Percentiles rank a stretch among this genome's conserved stretches.
Conservation (phyloP, 495 filamentous ascomycete species). For the Filosporella fistucella region DNA sequence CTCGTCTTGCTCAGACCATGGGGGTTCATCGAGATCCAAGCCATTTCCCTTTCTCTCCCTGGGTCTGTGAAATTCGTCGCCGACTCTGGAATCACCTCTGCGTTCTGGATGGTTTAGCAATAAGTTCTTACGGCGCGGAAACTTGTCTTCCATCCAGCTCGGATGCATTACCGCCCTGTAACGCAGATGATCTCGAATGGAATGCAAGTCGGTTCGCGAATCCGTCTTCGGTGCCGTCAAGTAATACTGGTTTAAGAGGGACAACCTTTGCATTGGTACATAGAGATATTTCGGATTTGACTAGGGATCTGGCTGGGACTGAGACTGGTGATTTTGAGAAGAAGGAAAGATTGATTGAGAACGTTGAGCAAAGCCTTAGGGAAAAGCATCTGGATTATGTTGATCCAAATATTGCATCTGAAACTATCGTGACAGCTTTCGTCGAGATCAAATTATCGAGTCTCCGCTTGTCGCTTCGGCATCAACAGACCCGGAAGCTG, state of each 20-base stretch:
- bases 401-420: background rate
- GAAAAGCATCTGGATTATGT: slow-evolving; percentile 4
- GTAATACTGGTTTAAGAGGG: slow-evolving; percentile 12
- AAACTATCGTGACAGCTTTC: background rate
- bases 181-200: slow-evolving; percentile 20
- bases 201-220: slow-evolving; percentile 16
- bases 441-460: slow-evolving; percentile 2
- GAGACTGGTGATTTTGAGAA: slow-evolving; percentile 1
- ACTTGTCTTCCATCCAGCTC: slow-evolving; percentile 14
- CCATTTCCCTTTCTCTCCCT: slow-evolving; percentile 24
- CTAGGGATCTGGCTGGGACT: background rate
- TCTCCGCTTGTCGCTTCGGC: slow-evolving; percentile 2
- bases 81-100: slow-evolving; percentile 21
- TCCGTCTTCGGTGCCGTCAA: slow-evolving; percentile 12
- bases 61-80: slow-evolving; percentile 22
- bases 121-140: slow-evolving; percentile 16
- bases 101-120: slow-evolving; percentile 12
- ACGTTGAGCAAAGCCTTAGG: background rate
- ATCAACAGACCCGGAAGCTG: background rate
- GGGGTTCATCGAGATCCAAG: slow-evolving; percentile 24
- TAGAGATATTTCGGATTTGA: slow-evolving; percentile 3
- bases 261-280: slow-evolving; percentile 16
- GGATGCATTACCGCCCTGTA: slow-evolving; percentile 12
- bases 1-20: slow-evolving; percentile 20
- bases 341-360: background rate